phyloP scores from a whole-genome alignment of 768 basidiomycete genomes.

The Cyclocybe cylindracea region DNA sequence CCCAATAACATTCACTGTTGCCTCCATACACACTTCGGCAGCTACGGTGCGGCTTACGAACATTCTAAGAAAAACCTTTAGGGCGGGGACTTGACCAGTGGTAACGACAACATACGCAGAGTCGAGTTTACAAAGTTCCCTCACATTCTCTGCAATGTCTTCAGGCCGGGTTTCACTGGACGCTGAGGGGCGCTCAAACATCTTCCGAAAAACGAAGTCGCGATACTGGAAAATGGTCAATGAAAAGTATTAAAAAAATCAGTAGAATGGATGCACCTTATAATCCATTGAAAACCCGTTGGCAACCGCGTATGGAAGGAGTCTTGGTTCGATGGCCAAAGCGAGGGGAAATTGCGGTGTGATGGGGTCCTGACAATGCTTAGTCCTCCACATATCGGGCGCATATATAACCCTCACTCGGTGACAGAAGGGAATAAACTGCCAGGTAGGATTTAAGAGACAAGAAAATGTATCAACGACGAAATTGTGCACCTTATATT shows the following conservation, averaged over 20 bases:
- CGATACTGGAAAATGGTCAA: slow-evolving; percentile 54
- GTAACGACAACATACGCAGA: slow-evolving; percentile 46
- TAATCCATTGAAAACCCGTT: slow-evolving; percentile 82
- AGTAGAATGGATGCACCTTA: slow-evolving; percentile 47
- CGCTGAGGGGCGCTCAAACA: slow-evolving; percentile 64
- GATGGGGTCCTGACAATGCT: slow-evolving; percentile 61
- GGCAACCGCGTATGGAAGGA: slow-evolving; percentile 67
- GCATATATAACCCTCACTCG: slow-evolving; percentile 45
- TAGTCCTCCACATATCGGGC: slow-evolving; percentile 10
- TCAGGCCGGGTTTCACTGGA: slow-evolving; percentile 54
- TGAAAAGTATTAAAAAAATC: not conserved
- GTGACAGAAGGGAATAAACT: slow-evolving; percentile 80
- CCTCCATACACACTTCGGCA: slow-evolving; percentile 82
- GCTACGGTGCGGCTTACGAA: slow-evolving; percentile 83
- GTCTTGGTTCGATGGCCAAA: slow-evolving; percentile 72
- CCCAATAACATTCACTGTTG: slow-evolving; percentile 66
- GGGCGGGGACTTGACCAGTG: slow-evolving; percentile 6
- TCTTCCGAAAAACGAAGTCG: slow-evolving; percentile 85
- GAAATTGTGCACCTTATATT: slow-evolving; percentile 54
- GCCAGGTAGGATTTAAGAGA: slow-evolving; percentile 12
- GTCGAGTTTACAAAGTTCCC: slow-evolving; percentile 71
- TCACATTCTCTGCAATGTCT: slow-evolving; percentile 70
- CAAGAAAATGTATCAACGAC: slow-evolving; percentile 14
- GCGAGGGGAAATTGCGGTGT: slow-evolving; percentile 78
- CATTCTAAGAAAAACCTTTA: slow-evolving; percentile 51